Evolutionary conservation across 805 yeast genomes (phyloP).

Genomic region (Candida rishiriensis): DNA sequence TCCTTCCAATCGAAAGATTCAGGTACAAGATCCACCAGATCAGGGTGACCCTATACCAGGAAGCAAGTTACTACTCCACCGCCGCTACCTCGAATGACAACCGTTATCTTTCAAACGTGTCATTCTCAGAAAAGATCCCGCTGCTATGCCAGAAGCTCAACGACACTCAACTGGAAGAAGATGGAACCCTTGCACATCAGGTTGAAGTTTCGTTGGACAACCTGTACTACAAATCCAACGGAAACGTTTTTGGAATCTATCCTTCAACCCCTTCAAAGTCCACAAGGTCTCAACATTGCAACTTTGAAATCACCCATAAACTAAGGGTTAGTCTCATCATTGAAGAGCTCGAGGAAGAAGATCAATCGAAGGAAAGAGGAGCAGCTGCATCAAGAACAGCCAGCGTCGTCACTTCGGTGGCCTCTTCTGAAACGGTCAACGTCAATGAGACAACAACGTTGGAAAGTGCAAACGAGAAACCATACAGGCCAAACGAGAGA

Average conservation of each 20-base stretch:
- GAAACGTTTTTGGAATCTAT: constrained; percentile 8
- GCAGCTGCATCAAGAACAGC: not conserved
- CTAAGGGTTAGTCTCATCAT: constrained; percentile 8
- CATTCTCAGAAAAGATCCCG: constrained; percentile 15
- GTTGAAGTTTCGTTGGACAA: constrained; percentile 5
- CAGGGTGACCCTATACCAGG: constrained; percentile 22
- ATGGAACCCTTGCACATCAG: constrained; percentile 4
- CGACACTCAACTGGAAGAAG: not conserved
- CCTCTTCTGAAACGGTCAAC: constrained; percentile 5
- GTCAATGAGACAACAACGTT: constrained; percentile 2
- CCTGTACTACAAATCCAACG: constrained; percentile 4
- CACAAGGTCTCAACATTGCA: constrained; percentile 6
- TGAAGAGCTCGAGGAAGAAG: constrained; percentile 2
- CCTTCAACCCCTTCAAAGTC: constrained; percentile 18
- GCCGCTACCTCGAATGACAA: not conserved
- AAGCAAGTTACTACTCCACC: constrained; percentile 11
- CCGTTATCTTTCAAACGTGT: constrained; percentile 3
- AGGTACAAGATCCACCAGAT: constrained; percentile 20
- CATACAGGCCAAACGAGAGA: not conserved
- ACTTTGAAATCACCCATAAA: constrained; percentile 21
- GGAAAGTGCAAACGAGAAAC: not conserved
- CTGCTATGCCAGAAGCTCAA: constrained; percentile 5
- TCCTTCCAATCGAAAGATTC: constrained; percentile 20
- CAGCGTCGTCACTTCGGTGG: constrained; percentile 3
- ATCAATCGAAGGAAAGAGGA: too few species aligned